Evolutionary conservation across 2,329 filamentous ascomycete genomes (phyloP), one percentile per base, ranked within the genome.

Genomic region (Aureobasidium zeae): DNA sequence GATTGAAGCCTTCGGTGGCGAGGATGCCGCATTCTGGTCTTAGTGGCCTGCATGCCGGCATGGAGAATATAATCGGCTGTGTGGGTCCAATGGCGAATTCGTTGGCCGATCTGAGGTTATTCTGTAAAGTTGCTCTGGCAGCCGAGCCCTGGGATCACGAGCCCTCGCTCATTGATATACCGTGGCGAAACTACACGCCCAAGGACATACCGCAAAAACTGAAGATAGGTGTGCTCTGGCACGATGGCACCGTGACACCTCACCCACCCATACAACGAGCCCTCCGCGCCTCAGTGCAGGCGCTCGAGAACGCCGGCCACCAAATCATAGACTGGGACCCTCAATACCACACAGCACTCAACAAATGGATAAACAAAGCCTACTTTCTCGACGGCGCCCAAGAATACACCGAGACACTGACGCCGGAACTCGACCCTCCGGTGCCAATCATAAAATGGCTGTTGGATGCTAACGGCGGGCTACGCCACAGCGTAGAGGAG

Each of bases 1-100:
- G 86, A 2, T 70, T 94, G 47, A 94, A 94, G 62, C 70, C 85
- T 1, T 80, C n/a, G 5, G 32, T 36, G 2, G 45, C 37, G 1
- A 9, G 50, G 3, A 36, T 47, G 1, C 45, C 45, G 6, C 37
- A 47, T 17, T 24, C 21, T 1, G 37, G 37, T 15, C 35, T 46
- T 7, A 46, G 35, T 7, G 44, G 44, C 1, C 17, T 46, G 12
- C 44, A 46, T 7, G 11, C 33, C 4, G 44, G 44, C 7, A 46
- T 46, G 44, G 44, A 46, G n/a, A 46, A 46, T 11, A 46, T 46
- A 57, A 59, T 54, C 72, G 13, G 59, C 63, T 0, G 67, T 71
- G 62, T 75, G 10, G 76, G 76, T 0, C 75, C 75, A 0, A 51
- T 80, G 16, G 72, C 68, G 2, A 74, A 71, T 1, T 70, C 65